Base-by-base conservation (phyloP, 2,329 filamentous ascomycete species). In the Colletotrichum sp. region DNA sequence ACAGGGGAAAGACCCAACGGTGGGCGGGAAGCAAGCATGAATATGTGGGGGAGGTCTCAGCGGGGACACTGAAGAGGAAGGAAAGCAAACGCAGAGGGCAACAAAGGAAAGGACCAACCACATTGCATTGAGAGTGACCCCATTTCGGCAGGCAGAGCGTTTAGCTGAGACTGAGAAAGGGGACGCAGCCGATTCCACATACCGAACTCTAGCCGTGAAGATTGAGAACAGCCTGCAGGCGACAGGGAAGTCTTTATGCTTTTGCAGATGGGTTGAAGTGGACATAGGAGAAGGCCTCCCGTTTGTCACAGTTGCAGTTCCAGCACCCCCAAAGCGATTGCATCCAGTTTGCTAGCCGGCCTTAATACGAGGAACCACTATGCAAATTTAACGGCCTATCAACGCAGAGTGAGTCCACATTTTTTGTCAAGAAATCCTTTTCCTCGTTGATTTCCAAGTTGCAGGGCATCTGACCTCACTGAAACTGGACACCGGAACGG, bases 261-360 rank as follows among this genome's bases (percentile, higher is more conserved):
- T 36, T 36, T 4, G 34, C 15, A 36, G 15, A 36, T 36, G 7
- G 34, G 34, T 4, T 8, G 34, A 36, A 16, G 34, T 36, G 34
- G 34, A 36, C 34, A 36, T 16, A 15, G 34, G 34, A 36, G 34
- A 36, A 16, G 34, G 34, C 3, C 2, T 1, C 3, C 34, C 34
- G 34, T 36, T 36, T 3, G 34, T 36, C 34, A 36, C 34, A 2
- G 15, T 36, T 4, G 34, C 15, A 36, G 36, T 44, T 6, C 16
- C 2, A n/a, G 1, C 36, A 1, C 16, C 2, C 36, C 16, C 0
- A 2, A 19, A 2, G 36, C 36, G 16, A 3, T 9, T 19, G 36
- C 16, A 39, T 39, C 36, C 1, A 5, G 1, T 39, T 39, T 2
- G 16, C 36, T 36, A 2, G 36, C 36, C 36, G 16, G 36, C 16